Base-by-base conservation (phyloP, 2,329 filamentous ascomycete species). In the Talaromyces piceae region DNA sequence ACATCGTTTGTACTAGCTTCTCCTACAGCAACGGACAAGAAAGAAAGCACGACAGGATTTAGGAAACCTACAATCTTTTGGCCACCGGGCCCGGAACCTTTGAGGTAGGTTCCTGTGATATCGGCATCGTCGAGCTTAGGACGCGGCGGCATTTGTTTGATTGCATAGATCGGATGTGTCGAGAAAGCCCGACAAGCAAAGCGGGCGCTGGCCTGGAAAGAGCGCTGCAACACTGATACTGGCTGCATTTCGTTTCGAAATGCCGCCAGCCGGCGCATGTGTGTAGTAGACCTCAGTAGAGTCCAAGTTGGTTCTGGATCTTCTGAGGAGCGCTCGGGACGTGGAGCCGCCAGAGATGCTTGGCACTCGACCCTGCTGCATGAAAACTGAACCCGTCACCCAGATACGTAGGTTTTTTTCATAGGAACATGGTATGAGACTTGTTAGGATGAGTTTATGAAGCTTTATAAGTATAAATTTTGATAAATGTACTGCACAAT, bases 51-150 rank as follows among this genome's bases (percentile, higher is more conserved):
- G n/a, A n/a, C n/a, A n/a, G n/a, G n/a, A n/a, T n/a, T n/a, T n/a
- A n/a, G n/a, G n/a, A n/a, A 25, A 44, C 51, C 11, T 70, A 89
- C 86, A 73, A 97, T 97, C 68, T 96, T 96, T 67, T 98, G 93
- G 0, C 93, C 93, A 22, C 93, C 93, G 0, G 93, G 91, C 1
- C 93, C 93, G 59, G 82, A 87, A 61, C 93, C 93, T 67, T 93
- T 95, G 54, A 98, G 77, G 71, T 94, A 97, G 39, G 78, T 79
- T 63, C 96, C 88, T 51, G 85, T 83, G 58, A 97, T 82, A 48
- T 96, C 90, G 16, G 77, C 73, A 58, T 95, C 90, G 11, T 83
- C 78, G 18, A 93, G 81, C 11, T 83, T 80, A 12, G 86, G 84
- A 3, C 90, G 83, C 5, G 89, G 84, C 1, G 91, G 91, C 63